Evolutionary conservation across 2,329 filamentous ascomycete species (phyloP).

Genomic region (Onygenales sp.): DNA sequence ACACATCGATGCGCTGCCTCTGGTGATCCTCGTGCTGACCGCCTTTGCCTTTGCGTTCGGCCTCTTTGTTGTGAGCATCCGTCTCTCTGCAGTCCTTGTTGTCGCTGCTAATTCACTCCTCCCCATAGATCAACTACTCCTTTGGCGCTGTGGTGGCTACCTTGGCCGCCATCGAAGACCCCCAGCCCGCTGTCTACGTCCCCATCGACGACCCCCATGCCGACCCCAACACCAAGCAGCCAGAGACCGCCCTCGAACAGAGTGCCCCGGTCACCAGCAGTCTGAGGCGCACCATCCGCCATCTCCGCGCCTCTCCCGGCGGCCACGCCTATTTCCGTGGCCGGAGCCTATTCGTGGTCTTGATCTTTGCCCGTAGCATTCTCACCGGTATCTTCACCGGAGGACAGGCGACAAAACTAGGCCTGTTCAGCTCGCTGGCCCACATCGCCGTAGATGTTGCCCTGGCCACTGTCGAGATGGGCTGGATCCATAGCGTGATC

Average conservation of each 20-base stretch:
- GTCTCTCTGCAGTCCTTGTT: not conserved
- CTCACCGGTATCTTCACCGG: constrained; percentile 38
- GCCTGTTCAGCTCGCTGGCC: constrained; percentile 40
- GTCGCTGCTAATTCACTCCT: not conserved
- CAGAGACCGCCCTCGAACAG: constrained; percentile 35
- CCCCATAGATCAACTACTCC: constrained; percentile 43
- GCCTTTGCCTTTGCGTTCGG: constrained; percentile 15
- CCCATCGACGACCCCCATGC: constrained; percentile 33
- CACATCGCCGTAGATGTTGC: constrained; percentile 51
- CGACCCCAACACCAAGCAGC: constrained; percentile 17
- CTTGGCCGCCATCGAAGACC: constrained; percentile 55
- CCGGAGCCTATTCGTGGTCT: constrained; percentile 42
- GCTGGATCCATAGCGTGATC: constrained; percentile 83
- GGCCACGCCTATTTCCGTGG: constrained; percentile 62
- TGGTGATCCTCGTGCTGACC: constrained; percentile 16
- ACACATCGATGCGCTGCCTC: constrained; percentile 17
- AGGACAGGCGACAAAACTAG: constrained; percentile 22
- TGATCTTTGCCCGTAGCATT: constrained; percentile 34
- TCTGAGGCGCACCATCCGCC: constrained; percentile 48
- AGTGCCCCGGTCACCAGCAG: constrained; percentile 53
- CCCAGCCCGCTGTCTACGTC: constrained; percentile 44
- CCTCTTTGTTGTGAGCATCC: too few relatives aligned
- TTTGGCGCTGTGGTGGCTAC: constrained; percentile 51
- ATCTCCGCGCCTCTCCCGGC: constrained; percentile 56
- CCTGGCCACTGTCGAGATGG: constrained; percentile 59